Conservation (phyloP, 495 filamentous ascomycete genomes). For the Talaromyces wortmannii region DNA sequence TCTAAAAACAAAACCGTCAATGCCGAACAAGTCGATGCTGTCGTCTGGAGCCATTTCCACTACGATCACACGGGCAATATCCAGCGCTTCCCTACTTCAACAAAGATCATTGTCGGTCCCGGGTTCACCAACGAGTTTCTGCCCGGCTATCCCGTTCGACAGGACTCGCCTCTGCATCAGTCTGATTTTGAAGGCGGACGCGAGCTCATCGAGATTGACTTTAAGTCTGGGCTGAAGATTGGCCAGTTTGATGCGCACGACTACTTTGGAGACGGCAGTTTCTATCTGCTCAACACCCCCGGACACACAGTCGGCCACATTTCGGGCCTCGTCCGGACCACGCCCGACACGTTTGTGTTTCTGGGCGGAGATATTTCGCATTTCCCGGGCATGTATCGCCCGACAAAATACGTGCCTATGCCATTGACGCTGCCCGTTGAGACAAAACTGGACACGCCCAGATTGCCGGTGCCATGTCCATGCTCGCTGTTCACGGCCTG, state of each 20-base stretch:
- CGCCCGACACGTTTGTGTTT: conserved; percentile 10
- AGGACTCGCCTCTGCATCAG: conserved; percentile 6
- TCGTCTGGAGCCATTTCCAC: conserved; percentile 13
- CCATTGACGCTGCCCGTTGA: conserved; percentile 24
- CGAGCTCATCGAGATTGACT: conserved; percentile 15
- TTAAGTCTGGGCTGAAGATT: conserved; percentile 5
- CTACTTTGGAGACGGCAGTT: conserved; percentile 1
- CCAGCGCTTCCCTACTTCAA: conserved; percentile 19
- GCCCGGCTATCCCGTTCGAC: conserved; percentile 21
- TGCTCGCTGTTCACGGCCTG: conserved; percentile 17
- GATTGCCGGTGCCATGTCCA: conserved; percentile 14
- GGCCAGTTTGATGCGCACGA: neutral
- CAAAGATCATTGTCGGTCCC: conserved; percentile 23
- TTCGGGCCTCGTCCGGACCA: conserved; percentile 21
- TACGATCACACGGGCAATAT: conserved; percentile 26
- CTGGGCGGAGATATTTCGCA: conserved; percentile 17
- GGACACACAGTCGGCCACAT: conserved; percentile 23
- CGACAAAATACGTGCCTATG: conserved; percentile 36
- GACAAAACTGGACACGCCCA: conserved; percentile 1
- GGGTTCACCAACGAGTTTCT: conserved; percentile 18
- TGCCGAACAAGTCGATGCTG: neutral
- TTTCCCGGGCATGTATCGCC: conserved; percentile 42
- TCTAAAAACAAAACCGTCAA: neutral
- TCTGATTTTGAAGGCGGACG: conserved; percentile 6
- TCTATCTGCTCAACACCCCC: conserved; percentile 14